Evolutionary conservation across 2,329 filamentous ascomycete genomes (phyloP).

Genomic region (Alternaria incomplexa): DNA sequence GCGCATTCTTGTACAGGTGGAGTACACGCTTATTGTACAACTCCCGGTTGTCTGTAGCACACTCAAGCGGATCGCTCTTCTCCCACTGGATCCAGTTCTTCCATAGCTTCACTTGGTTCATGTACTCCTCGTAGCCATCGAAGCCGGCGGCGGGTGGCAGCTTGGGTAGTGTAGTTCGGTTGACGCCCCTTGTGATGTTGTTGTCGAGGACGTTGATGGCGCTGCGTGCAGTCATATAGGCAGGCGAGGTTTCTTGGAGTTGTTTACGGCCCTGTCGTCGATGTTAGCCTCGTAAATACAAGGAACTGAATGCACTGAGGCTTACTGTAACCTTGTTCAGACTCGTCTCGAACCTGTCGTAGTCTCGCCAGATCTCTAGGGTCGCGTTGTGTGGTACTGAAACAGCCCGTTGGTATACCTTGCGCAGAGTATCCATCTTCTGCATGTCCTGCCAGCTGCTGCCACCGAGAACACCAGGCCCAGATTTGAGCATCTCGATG

Average conservation of each 20-base stretch:
- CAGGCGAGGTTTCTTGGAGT: constrained; percentile 87
- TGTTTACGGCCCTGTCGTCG: constrained; percentile 82
- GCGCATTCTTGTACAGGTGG: constrained; percentile 90
- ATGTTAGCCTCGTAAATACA: constrained; percentile 21
- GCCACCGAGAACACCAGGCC: constrained; percentile 84
- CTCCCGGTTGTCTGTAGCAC: constrained; percentile 79
- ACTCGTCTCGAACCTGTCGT: constrained; percentile 93
- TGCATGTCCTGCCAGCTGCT: constrained; percentile 95
- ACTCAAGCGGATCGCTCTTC: constrained; percentile 85
- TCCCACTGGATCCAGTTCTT: constrained; percentile 96
- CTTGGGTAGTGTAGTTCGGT: constrained; percentile 77
- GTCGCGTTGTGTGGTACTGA: constrained; percentile 83
- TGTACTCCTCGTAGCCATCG: constrained; percentile 83
- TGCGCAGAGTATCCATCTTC: constrained; percentile 93
- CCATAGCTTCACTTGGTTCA: constrained; percentile 86
- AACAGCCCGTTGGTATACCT: constrained; percentile 90
- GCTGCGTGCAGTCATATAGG: constrained; percentile 95
- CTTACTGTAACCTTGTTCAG: constrained; percentile 88
- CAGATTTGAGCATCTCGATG: constrained; percentile 87
- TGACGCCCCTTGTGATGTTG: constrained; percentile 79
- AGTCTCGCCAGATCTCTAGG: constrained; percentile 92
- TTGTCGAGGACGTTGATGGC: constrained; percentile 91
- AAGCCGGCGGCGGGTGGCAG: constrained; percentile 85
- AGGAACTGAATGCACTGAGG: constrained; percentile 10
- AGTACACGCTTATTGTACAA: constrained; percentile 79